These are phyloP conservation scores for Mycosphaerella arachidis DNA, from an alignment of 2,329 filamentous ascomycete species.

Conservation along the genomic window DNA sequence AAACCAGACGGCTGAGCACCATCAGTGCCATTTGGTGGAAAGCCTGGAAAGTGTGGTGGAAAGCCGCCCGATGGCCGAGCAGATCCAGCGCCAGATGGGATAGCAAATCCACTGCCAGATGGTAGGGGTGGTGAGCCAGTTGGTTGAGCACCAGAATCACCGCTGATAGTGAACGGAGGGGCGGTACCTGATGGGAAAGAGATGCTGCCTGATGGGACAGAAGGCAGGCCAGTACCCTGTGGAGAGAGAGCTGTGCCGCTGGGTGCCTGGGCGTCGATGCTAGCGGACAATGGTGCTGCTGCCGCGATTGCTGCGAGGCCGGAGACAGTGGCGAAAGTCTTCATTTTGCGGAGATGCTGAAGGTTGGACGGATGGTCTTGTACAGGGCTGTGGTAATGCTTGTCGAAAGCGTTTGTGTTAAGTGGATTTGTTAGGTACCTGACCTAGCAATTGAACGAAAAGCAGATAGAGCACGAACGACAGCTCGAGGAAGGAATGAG, in stretches of 20 bases:
- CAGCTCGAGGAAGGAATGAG: neutral
- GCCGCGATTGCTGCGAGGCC: conserved; percentile 4
- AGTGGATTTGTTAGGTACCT: conserved; percentile 5
- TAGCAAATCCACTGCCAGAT: neutral
- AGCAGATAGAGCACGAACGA: neutral
- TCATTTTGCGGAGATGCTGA: neutral
- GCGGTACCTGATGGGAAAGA: neutral
- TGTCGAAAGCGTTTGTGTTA: neutral
- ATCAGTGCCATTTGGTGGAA: too few relatives aligned
- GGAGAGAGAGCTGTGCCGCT: neutral
- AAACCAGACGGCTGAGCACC: too few relatives aligned
- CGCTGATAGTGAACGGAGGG: neutral
- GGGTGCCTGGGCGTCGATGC: neutral
- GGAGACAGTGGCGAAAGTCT: conserved; percentile 2
- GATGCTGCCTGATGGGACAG: conserved; percentile 1
- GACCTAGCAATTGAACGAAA: neutral
- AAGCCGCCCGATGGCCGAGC: too few relatives aligned
- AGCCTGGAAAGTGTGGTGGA: too few relatives aligned
- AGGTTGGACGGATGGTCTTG: neutral
- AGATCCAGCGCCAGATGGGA: neutral
- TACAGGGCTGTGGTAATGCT: neutral
- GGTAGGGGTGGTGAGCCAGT: neutral
- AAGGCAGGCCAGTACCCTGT: neutral
- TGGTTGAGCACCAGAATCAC: neutral
- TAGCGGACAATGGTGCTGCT: conserved; percentile 3